phyloP scores from a whole-genome alignment of 2,329 filamentous ascomycete species.

The Trichoderma polysporum region DNA sequence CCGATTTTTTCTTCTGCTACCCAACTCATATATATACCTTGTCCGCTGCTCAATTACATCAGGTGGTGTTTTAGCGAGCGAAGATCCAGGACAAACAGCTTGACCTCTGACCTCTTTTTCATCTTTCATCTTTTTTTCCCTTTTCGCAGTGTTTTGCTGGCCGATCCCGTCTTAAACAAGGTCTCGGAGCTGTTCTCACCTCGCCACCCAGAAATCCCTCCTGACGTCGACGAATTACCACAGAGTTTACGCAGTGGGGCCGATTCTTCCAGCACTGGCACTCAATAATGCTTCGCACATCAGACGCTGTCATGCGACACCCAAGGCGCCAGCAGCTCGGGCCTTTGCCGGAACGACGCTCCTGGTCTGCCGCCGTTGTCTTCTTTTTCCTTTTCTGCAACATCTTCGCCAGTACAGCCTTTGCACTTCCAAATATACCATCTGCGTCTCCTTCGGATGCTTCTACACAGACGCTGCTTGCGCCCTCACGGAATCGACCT shows the following conservation, averaged over 20 bases:
- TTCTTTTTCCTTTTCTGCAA: not conserved
- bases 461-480: not conserved
- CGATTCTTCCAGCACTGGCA: not conserved
- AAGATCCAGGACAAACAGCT: not conserved
- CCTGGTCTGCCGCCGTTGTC: not conserved
- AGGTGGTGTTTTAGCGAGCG: not conserved
- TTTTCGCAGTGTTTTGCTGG: not conserved
- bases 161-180: not conserved
- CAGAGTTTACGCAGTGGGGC: constrained; percentile 9
- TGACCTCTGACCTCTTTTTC: too few species aligned
- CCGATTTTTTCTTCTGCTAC: not conserved
- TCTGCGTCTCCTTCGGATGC: not conserved
- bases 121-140: not conserved
- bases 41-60: not conserved
- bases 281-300: not conserved
- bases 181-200: not conserved
- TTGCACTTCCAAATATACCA: not conserved
- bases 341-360: not conserved
- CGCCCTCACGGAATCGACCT: not conserved
- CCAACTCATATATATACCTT: not conserved
- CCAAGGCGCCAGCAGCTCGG: not conserved
- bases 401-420: not conserved
- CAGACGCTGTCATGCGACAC: constrained; percentile 17
- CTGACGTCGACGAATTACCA: not conserved
- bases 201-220: too few species aligned